These are phyloP conservation scores for Croton laevigatus DNA, from an alignment of 441 rosid genomes.

Conservation along the genomic window DNA sequence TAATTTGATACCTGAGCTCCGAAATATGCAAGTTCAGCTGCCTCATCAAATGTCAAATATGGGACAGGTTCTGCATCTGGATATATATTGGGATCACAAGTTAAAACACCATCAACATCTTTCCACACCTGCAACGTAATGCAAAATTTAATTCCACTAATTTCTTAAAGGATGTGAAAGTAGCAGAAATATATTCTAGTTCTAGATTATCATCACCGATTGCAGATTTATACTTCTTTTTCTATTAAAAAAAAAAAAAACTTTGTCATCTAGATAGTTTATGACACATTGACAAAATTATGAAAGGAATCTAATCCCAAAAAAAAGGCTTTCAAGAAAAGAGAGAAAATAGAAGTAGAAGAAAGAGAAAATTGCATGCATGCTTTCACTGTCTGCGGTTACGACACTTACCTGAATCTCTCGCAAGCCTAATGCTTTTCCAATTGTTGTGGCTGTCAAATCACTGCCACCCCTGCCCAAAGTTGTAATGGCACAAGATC, in stretches of 20 bases:
- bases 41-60: constrained; percentile 85
- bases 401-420: constrained; percentile 79
- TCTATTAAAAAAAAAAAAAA: not conserved
- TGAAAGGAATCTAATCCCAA: not conserved
- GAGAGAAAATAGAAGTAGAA: not conserved
- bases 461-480: constrained; percentile 97
- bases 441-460: constrained; percentile 93
- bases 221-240: not conserved
- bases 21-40: constrained; percentile 98
- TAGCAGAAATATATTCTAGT: not conserved
- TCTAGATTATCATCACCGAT: not conserved
- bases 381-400: not conserved
- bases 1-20: constrained; percentile 74
- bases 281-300: not conserved
- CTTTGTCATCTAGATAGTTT: not conserved
- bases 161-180: not conserved
- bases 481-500: constrained; percentile 84
- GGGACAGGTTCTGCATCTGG: constrained; percentile 80
- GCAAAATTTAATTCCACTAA: constrained; percentile 1
- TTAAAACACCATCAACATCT: constrained; percentile 97
- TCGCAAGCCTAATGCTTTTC: constrained; percentile 81
- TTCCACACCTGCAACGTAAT: constrained; percentile 75
- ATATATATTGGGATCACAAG: constrained; percentile 92
- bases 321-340: not conserved
- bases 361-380: not conserved